Percentiles rank a stretch among this genome's conserved stretches.
phyloP scores from a whole-genome alignment of 2,329 filamentous ascomycete species.

The Colletotrichum chrysophilum region DNA sequence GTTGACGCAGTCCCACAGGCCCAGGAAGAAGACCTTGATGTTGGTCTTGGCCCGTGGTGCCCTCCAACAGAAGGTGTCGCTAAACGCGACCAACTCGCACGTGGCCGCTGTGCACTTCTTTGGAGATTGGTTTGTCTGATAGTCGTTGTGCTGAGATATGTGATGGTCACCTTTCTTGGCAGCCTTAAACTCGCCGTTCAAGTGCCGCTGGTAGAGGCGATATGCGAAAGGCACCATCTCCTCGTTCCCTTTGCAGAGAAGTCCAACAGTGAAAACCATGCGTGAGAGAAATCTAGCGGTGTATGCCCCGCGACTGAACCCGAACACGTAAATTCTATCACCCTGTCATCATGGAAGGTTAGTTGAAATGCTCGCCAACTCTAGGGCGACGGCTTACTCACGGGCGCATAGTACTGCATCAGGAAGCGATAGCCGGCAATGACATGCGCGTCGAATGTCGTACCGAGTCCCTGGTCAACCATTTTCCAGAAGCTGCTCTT shows the following conservation, averaged over 20 bases:
- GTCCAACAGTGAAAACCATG: conserved; percentile 54
- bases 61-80: conserved; percentile 50
- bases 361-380: background rate
- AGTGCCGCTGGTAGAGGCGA: conserved; percentile 44
- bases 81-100: conserved; percentile 37
- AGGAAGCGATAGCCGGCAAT: conserved; percentile 58
- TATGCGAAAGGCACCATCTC: conserved; percentile 58
- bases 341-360: conserved; percentile 30
- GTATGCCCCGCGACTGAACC: conserved; percentile 57
- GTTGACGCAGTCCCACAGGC: conserved; percentile 59
- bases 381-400: conserved; percentile 24
- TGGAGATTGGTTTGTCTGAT: conserved; percentile 26
- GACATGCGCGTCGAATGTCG: conserved; percentile 55
- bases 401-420: conserved; percentile 55
- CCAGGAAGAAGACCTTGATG: conserved; percentile 57
- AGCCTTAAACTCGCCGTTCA: conserved; percentile 35
- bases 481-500: conserved; percentile 35
- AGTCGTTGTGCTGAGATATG: background rate
- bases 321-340: conserved; percentile 59
- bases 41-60: conserved; percentile 23
- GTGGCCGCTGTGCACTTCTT: background rate
- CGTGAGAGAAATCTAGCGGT: conserved; percentile 56
- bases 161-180: conserved; percentile 11
- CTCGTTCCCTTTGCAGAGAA: conserved; percentile 56
- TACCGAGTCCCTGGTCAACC: conserved; percentile 47